These are phyloP conservation scores for Mycena sp. DNA, from an alignment of 1,284 basidiomycete genomes.

Conservation along the genomic window DNA sequence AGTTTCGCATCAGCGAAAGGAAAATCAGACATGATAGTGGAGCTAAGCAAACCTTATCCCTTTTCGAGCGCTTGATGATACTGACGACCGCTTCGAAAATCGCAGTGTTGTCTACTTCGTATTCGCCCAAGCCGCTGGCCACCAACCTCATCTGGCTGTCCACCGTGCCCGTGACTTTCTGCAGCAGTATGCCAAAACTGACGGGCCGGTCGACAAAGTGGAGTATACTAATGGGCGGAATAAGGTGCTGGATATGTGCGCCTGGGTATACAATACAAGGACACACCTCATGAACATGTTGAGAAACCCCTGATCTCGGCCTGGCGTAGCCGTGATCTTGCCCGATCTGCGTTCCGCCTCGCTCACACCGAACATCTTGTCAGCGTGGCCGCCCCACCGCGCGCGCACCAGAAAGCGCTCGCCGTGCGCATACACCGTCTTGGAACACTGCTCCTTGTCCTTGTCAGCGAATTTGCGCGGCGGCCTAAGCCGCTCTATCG, in stretches of 20 bases:
- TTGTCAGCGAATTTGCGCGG: not conserved
- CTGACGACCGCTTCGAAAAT: slow-evolving; percentile 6
- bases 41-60: slow-evolving; percentile 11
- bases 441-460: not conserved
- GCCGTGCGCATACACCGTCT: slow-evolving; percentile 5
- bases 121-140: not conserved
- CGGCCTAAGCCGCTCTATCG: slow-evolving; percentile 3
- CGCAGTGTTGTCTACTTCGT: not conserved
- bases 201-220: slow-evolving; percentile 4
- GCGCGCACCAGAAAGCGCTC: slow-evolving; percentile 17
- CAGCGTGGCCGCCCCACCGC: slow-evolving; percentile 11
- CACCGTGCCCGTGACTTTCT: slow-evolving; percentile 1
- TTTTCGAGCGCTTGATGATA: not conserved
- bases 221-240: not conserved
- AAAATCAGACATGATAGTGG: no score
- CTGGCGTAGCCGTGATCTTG: not conserved
- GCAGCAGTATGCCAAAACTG: not conserved
- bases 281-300: not conserved
- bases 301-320: not conserved
- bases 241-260: not conserved
- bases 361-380: slow-evolving; percentile 3
- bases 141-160: not conserved
- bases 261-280: no score
- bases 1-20: no score
- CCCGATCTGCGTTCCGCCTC: slow-evolving; percentile 1